Evolutionary conservation across 306 rosid species (phyloP), one percentile per base, ranked within the genome.

Genomic region (Inga laurina): DNA sequence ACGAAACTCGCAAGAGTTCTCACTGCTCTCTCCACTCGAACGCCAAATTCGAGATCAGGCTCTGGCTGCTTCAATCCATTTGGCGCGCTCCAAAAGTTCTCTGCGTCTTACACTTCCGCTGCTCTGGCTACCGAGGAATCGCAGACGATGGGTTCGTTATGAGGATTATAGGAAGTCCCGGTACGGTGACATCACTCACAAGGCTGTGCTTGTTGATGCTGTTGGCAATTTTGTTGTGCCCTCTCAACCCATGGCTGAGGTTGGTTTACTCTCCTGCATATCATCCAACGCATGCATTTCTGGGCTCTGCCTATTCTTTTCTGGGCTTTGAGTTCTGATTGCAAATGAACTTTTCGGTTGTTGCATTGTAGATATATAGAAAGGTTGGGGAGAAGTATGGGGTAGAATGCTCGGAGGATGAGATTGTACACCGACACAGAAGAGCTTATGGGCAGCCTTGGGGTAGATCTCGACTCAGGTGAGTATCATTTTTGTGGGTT

Each of bases 221-320:
- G 98, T 94, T 62, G 99, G 99, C 44, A 96, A 98, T 7, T 97
- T 96, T 81, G 85, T 96, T 72, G 78, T 96, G 78, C 99, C 99
- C 59, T 96, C 99, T 84, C 99, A 96, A 83, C 99, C 99, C 74
- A 96, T 90, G 93, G 98, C 99, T 44, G 92, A 93, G 98, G 99
- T 95, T 8, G 43, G 39, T 74, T 45, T 67, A 69, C 68, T 24
- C 18, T 18, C 68, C 51, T 32, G 52, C 12, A 10, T 22, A 13
- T 64, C 41, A 12, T 13, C 13, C 49, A 32, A 21, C 37, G 48
- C 74, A 16, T 67, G 77, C 32, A 59, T 43, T 15, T 85, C 67
- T 75, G 13, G 62, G 30, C 68, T 35, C 51, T 11, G 22, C n/a
- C n/a, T 24, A 51, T 34, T 22, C 12, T 75, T 18, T 13, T 21